phyloP scores from a whole-genome alignment of 2,329 filamentous ascomycete genomes.

The Scedosporium apiospermum region DNA sequence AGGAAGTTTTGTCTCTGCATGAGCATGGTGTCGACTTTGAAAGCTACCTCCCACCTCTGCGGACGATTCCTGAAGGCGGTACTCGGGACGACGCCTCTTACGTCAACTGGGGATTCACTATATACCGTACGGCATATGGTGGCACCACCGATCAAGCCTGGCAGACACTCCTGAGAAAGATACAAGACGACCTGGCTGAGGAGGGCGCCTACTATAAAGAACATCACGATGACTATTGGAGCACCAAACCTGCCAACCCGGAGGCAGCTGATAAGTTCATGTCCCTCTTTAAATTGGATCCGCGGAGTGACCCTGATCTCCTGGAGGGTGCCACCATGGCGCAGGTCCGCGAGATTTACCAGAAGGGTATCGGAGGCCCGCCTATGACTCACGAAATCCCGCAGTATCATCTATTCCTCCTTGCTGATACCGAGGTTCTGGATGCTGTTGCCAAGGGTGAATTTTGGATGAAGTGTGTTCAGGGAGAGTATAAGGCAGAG shows the following conservation, averaged over 20 bases:
- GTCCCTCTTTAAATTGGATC: neutral
- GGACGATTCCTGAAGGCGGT: neutral
- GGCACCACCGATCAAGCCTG: neutral
- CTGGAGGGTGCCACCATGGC: neutral
- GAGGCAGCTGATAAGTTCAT: neutral
- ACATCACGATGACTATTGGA: neutral
- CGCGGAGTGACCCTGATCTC: neutral
- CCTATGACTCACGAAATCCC: neutral
- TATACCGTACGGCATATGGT: neutral
- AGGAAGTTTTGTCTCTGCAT: neutral
- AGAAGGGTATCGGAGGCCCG: neutral
- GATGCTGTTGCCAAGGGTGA: neutral
- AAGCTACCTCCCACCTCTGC: neutral
- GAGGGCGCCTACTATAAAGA: neutral
- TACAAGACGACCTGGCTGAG: neutral
- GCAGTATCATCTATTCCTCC: neutral
- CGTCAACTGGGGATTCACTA: neutral
- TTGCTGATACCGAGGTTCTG: neutral
- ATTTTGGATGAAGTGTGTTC: neutral
- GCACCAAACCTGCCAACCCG: neutral
- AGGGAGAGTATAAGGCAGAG: neutral
- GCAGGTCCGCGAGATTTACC: neutral
- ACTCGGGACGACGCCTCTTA: neutral
- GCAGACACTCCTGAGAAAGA: neutral
- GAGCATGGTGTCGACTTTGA: neutral